Evolutionary conservation across 1,284 basidiomycete species (phyloP).

Genomic region (Mycena sp.): DNA sequence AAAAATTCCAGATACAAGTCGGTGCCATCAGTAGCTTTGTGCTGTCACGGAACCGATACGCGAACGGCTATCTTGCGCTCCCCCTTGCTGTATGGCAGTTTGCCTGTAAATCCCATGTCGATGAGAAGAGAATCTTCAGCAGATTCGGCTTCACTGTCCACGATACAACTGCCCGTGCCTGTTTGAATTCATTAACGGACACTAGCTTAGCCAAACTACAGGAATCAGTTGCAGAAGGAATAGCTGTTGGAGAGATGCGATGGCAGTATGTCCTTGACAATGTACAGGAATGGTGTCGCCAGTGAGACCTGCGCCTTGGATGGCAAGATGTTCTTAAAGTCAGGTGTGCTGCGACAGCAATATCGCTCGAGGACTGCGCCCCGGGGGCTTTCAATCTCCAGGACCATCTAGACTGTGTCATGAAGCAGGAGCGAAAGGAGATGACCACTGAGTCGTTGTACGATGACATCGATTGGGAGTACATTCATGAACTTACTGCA

Average conservation of each 20-base stretch:
- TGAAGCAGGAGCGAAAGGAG: neutral
- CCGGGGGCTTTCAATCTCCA: neutral
- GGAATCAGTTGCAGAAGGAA: neutral
- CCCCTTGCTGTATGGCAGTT: conserved; percentile 15
- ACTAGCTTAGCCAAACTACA: neutral
- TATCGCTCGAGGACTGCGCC: neutral
- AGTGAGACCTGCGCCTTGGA: conserved; percentile 2
- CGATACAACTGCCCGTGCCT: conserved; percentile 1
- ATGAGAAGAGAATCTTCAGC: conserved; percentile 8
- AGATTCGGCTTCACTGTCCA: conserved; percentile 12
- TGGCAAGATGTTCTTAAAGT: conserved; percentile 9
- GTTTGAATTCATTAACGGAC: neutral
- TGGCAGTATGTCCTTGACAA: conserved; percentile 2
- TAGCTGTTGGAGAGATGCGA: neutral
- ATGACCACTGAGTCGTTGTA: neutral
- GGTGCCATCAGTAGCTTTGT: neutral
- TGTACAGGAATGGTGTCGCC: neutral
- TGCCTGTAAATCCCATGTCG: conserved; percentile 13
- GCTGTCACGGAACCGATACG: conserved; percentile 4
- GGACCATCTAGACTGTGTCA: neutral
- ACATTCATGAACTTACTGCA: neutral
- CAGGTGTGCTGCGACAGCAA: neutral
- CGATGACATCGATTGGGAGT: neutral
- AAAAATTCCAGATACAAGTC: conserved; percentile 19
- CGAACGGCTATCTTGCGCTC: conserved; percentile 7